A percentile compares a stretch with the other conserved stretches of the same genome.
Conservation (phyloP, 352 stramenopile species). For the Pythium volutum region DNA sequence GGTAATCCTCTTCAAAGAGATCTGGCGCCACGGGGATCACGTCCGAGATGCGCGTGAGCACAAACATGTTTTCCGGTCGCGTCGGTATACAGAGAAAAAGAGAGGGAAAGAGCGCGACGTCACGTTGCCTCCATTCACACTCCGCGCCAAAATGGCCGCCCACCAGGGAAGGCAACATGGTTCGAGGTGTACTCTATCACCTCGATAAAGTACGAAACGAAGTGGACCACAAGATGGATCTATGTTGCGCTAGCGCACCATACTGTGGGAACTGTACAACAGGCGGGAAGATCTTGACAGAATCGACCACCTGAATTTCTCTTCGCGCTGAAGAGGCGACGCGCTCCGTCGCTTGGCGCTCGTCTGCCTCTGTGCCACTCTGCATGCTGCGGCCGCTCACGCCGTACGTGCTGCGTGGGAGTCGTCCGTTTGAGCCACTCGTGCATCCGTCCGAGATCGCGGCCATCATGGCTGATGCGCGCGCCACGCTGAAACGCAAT, state of each 20-base stretch:
- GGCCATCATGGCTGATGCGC: conserved; percentile 2
- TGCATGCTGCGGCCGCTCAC: conserved; percentile 11
- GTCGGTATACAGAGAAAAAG: neutral
- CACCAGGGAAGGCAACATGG: neutral
- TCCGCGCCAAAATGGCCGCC: too few relatives aligned
- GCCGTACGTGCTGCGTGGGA: conserved; percentile 1
- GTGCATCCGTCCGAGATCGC: neutral
- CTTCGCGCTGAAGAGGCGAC: too few relatives aligned
- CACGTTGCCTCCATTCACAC: conserved; percentile 3
- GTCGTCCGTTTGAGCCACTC: conserved; percentile 11
- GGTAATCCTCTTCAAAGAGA: conserved; percentile 82
- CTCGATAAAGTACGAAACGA: conserved; percentile 5
- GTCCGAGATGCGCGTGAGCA: conserved; percentile 81
- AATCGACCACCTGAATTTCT: too few relatives aligned
- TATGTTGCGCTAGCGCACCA: conserved; percentile 2
- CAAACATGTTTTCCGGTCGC: conserved; percentile 54
- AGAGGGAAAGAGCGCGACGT: neutral
- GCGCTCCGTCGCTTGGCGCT: too few relatives aligned
- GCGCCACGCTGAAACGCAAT: neutral
- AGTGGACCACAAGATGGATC: conserved; percentile 1
- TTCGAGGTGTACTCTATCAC: neutral
- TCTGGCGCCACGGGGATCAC: conserved; percentile 80
- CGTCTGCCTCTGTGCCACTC: too few relatives aligned
- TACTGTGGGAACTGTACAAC: too few relatives aligned
- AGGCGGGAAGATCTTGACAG: too few relatives aligned